phyloP scores from a whole-genome alignment of 768 basidiomycete species.

The Collybia sp. region DNA sequence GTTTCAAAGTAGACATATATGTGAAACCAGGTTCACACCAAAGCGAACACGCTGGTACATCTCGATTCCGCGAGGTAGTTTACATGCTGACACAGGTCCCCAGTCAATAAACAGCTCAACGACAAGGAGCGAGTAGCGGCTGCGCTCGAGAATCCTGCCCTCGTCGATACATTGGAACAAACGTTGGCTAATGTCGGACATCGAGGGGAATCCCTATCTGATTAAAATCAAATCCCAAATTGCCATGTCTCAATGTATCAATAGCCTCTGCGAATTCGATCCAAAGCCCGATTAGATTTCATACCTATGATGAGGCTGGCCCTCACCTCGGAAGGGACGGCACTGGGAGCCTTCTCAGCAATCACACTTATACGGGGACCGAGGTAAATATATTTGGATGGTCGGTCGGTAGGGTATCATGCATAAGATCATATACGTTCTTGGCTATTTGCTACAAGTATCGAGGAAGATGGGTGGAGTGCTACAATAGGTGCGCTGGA shows the following conservation, averaged over 20 bases:
- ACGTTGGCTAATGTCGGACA: constrained; percentile 33
- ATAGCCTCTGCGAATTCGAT: too few relatives aligned
- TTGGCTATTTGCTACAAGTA: constrained; percentile 14
- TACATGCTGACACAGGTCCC: background rate
- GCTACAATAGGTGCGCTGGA: constrained; percentile 8
- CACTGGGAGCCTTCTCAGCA: too few relatives aligned
- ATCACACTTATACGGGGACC: too few relatives aligned
- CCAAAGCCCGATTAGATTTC: too few relatives aligned
- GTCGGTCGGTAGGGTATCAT: background rate
- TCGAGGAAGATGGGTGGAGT: background rate
- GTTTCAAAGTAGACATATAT: constrained; percentile 92
- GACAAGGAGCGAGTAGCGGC: constrained; percentile 99
- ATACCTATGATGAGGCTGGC: too few relatives aligned
- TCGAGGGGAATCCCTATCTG: constrained; percentile 17
- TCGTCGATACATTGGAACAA: constrained; percentile 85
- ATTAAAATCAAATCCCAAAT: background rate
- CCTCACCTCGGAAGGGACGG: too few relatives aligned
- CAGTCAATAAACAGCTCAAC: constrained; percentile 98
- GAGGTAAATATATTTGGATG: background rate
- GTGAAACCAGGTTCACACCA: constrained; percentile 96
- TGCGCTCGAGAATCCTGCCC: constrained; percentile 86
- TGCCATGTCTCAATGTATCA: too few relatives aligned
- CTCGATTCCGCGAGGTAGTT: background rate
- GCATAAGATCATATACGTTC: background rate
- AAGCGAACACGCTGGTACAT: constrained; percentile 82